These are phyloP conservation scores for Trametopsis cervina DNA, from an alignment of 768 basidiomycete genomes.

Conservation along the genomic window DNA sequence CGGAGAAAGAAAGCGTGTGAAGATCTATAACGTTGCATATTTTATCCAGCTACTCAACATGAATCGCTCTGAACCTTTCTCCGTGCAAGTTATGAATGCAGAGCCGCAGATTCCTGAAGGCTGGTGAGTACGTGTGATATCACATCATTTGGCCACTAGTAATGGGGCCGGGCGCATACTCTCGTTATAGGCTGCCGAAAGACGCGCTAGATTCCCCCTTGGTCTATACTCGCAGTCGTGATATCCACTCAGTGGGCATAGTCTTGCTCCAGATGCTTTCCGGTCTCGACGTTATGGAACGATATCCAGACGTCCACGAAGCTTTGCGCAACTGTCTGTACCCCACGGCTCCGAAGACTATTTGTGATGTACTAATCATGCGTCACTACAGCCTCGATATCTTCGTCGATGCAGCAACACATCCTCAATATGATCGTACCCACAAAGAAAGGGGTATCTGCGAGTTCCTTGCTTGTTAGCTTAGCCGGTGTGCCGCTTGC, in stretches of 20 bases:
- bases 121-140: conserved; percentile 51
- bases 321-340: conserved; percentile 54
- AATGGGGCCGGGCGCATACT: too few species aligned
- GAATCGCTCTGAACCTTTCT: conserved; percentile 80
- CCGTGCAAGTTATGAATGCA: conserved; percentile 4
- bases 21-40: conserved; percentile 68
- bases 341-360: background rate
- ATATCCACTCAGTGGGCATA: conserved; percentile 78
- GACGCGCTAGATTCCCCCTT: conserved; percentile 77
- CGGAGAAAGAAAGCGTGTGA: conserved; percentile 57
- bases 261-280: conserved; percentile 80
- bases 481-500: conserved; percentile 33
- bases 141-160: too few species aligned
- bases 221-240: conserved; percentile 70
- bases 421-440: conserved; percentile 54
- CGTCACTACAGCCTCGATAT: conserved; percentile 46
- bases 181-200: conserved; percentile 52
- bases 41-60: conserved; percentile 69
- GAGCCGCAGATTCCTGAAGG: conserved; percentile 32
- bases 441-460: conserved; percentile 52
- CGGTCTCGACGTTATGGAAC: conserved; percentile 58
- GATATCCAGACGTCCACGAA: conserved; percentile 46
- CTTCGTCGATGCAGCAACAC: conserved; percentile 42
- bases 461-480: conserved; percentile 50
- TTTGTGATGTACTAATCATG: background rate